Evolutionary conservation across 441 rosid genomes (phyloP), one percentile per base, ranked within the genome.

Genomic region (Eutrema salsugineum): DNA sequence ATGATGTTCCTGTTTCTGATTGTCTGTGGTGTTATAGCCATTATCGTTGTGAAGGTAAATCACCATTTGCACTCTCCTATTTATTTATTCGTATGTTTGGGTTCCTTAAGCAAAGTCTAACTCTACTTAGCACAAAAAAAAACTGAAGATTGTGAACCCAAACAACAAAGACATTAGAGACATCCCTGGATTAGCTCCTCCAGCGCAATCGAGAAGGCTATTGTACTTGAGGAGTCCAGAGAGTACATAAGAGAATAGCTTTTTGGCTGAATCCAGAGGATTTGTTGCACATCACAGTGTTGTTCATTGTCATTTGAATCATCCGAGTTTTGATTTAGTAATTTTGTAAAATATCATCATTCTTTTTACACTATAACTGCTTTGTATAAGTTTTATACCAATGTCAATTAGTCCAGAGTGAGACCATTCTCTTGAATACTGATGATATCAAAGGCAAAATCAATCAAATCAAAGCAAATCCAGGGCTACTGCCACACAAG

Each of bases 151-250:
- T 67, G 97, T 90, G 73, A 78, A 91, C 73, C 99, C 99, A 8
- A 82, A 72, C 80, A 94, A 94, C 90, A 94, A 91, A 73, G 79
- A 87, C 71, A 90, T 94, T 73, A 87, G 88, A 83, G 96, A 91
- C 84, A 90, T 94, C 83, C 99, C 96, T 15, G 97, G 99, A 67
- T 47, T 94, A 84, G 97, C 97, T 58, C 99, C 97, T n/a, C 99
- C 97, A 17, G 97, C 89, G 8, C 99, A 88, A 1, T 64, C 97
- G 35, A 88, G 97, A 77, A 87, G 87, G 85, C 83, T 91, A 36
- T 78, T 94, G 66, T 91, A 83, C 57, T 47, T 84, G 66, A 85
- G 77, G 78, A 70, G 66, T 40, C 39, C 1, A 38, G 32, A 11
- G 71, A 70, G 40, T 64, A 64, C 47, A 38, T 65, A 9, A 5